phyloP scores from a whole-genome alignment of 768 basidiomycete genomes.

The Leucocoprinus leucothites region DNA sequence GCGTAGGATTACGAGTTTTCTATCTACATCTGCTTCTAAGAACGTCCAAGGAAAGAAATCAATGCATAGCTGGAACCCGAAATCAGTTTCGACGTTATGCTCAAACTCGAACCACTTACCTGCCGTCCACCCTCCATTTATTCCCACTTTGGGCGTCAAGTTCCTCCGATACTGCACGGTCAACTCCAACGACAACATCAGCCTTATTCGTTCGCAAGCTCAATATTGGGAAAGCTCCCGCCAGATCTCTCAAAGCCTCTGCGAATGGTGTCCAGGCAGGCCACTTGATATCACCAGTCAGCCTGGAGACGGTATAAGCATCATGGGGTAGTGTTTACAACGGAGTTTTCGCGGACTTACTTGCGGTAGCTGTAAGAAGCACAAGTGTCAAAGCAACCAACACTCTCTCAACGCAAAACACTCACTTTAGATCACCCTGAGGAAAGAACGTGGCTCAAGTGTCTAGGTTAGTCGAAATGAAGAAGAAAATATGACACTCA shows the following conservation, averaged over 20 bases:
- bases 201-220: constrained; percentile 94
- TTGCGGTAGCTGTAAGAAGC: constrained; percentile 66
- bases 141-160: constrained; percentile 56
- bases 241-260: constrained; percentile 58
- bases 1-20: too few relatives aligned
- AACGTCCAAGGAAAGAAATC: constrained; percentile 28
- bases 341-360: constrained; percentile 37
- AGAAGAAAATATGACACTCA: constrained; percentile 20
- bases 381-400: not conserved
- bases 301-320: constrained; percentile 40
- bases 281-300: constrained; percentile 90
- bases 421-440: constrained; percentile 89
- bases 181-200: constrained; percentile 85
- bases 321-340: not conserved
- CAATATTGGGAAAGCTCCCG: constrained; percentile 75
- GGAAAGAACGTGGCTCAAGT: not conserved
- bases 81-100: not conserved
- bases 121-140: constrained; percentile 79
- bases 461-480: not conserved
- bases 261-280: constrained; percentile 30
- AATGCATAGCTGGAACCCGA: constrained; percentile 39
- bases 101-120: constrained; percentile 40
- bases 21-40: not conserved
- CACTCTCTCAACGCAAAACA: constrained; percentile 10
- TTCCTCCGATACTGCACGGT: constrained; percentile 60